These are phyloP conservation scores for Conidiobolus incongruus DNA, from an alignment of 371 early-diverging fungal genomes.

Conservation along the genomic window DNA sequence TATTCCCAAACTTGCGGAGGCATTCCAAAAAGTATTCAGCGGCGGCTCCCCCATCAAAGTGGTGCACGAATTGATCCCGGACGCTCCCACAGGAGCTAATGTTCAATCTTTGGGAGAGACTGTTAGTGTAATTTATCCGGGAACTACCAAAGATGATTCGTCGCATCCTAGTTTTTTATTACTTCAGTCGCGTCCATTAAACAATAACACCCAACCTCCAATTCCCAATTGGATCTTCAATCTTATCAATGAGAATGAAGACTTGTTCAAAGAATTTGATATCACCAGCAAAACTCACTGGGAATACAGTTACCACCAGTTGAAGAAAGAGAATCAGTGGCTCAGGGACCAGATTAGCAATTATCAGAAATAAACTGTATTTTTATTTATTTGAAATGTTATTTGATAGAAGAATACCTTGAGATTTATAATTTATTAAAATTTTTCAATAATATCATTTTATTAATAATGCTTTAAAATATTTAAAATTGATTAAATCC, in stretches of 20 bases:
- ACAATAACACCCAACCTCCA: constrained; percentile 1
- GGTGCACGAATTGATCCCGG: constrained; percentile 15
- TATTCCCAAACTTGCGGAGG: constrained; percentile 20
- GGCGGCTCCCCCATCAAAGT: constrained; percentile 12
- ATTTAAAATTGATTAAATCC: too few relatives aligned
- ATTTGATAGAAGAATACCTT: too few relatives aligned
- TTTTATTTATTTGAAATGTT: too few relatives aligned
- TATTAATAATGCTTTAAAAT: too few relatives aligned
- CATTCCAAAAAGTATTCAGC: constrained; percentile 8
- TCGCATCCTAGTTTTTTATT: constrained; percentile 1
- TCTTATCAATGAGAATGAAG: constrained; percentile 8
- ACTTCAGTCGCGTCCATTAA: not conserved
- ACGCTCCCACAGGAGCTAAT: constrained; percentile 10
- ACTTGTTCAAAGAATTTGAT: constrained; percentile 17
- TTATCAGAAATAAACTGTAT: too few relatives aligned
- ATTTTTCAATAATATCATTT: too few relatives aligned
- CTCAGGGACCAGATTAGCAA: constrained; percentile 12
- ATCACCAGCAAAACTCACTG: constrained; percentile 17
- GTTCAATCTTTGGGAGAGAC: not conserved
- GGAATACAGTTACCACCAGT: constrained; percentile 24
- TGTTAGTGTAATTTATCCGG: not conserved
- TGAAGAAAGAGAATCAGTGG: constrained; percentile 15
- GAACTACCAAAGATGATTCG: not conserved
- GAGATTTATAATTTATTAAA: too few relatives aligned
- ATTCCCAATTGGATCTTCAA: not conserved